These are phyloP conservation scores for Pythium periplocum DNA, from an alignment of 352 stramenopile species.

Conservation along the genomic window DNA sequence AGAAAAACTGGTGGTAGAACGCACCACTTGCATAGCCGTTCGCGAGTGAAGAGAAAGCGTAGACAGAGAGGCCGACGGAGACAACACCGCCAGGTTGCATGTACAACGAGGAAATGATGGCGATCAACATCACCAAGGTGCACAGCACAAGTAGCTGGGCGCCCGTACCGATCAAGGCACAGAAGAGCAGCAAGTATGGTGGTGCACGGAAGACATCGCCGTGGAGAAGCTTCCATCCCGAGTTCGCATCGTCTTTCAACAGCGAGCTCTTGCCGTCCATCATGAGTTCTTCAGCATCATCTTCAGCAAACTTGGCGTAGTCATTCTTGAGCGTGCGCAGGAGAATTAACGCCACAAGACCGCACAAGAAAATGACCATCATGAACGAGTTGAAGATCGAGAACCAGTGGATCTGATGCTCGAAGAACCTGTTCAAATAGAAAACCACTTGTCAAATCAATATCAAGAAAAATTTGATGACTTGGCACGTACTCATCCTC, in stretches of 20 bases:
- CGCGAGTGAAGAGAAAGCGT: conserved; percentile 89
- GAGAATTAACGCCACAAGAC: conserved; percentile 92
- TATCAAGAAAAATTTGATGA: no score
- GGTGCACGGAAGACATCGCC: conserved; percentile 94
- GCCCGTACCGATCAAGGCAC: conserved; percentile 94
- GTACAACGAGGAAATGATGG: conserved; percentile 94
- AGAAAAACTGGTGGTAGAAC: conserved; percentile 91
- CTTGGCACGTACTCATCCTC: conserved; percentile 85
- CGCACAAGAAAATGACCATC: conserved; percentile 96
- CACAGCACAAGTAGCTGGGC: conserved; percentile 94
- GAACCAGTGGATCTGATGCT: conserved; percentile 99
- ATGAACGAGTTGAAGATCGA: conserved; percentile 98
- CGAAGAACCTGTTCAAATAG: conserved; percentile 89
- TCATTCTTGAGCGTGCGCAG: conserved; percentile 93
- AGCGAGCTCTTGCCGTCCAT: conserved; percentile 78
- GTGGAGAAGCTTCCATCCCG: conserved; percentile 96
- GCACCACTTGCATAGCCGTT: conserved; percentile 88
- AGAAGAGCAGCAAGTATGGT: conserved; percentile 91
- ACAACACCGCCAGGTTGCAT: conserved; percentile 95
- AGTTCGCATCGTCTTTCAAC: conserved; percentile 79
- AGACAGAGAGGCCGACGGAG: conserved; percentile 93
- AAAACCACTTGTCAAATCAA: no score
- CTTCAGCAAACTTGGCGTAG: conserved; percentile 88
- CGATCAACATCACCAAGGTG: conserved; percentile 94
- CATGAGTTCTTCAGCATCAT: conserved; percentile 84